Evolutionary conservation across 805 yeast genomes (phyloP), one percentile per base, ranked within the genome.

Genomic region (Wickerhamiella bombiphila): DNA sequence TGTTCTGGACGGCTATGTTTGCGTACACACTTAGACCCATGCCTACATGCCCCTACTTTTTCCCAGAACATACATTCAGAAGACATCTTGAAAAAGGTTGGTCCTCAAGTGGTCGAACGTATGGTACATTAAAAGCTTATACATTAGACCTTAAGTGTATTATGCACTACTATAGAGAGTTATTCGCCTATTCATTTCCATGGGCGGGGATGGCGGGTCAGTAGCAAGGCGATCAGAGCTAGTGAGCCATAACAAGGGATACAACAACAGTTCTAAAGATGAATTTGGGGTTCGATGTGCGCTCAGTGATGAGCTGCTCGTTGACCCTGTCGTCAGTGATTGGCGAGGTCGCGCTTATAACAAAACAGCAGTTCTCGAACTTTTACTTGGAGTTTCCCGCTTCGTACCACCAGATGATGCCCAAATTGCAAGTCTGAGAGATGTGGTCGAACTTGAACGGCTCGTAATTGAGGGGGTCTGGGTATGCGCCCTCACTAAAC

Each of bases 31-130:
- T 76, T 77, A 41, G 76, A 85, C 0, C 95, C 95, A 55, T 86
- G 95, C 42, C 95, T 66, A 51, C 97, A 86, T 0, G 94, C 93
- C 0, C 97, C 97, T 22, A 83, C 80, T 54, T 78, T 81, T 44
- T 68, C 64, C 53, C 75, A 83, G 53, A 85, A 85, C 17, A 39
- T 42, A 29, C 50, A 46, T 25, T 7, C 13, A 8, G 15, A 20
- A 24, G 11, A 9, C 26, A 24, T 24, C 11, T 24, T 13, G 26
- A 24, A 13, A 24, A 13, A 13, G 9, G 26, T 9, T 13, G n/a
- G n/a, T n/a, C n/a, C n/a, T n/a, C n/a, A n/a, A n/a, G n/a, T n/a
- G n/a, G n/a, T n/a, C n/a, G n/a, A n/a, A n/a, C n/a, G n/a, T n/a
- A n/a, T n/a, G n/a, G n/a, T n/a, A n/a, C n/a, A n/a, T n/a, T n/a